Evolutionary conservation across 768 basidiomycete genomes (phyloP).

Genomic region (Inosperma sp.): DNA sequence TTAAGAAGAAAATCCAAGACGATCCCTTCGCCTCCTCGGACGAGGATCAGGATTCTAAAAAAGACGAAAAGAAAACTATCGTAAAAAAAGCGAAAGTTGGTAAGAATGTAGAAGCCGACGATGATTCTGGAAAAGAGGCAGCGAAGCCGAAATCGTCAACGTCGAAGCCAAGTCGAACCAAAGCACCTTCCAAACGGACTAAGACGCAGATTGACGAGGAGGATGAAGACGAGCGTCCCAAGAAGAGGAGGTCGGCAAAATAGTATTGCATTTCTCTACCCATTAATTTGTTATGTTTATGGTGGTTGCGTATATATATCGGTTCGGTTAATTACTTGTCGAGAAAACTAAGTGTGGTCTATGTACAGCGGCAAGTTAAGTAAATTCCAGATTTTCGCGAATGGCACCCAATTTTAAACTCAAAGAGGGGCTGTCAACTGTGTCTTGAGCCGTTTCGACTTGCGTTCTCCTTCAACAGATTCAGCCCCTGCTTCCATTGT

Average conservation of each 20-base stretch:
- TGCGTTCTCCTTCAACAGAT: slow-evolving; percentile 29
- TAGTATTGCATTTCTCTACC: not conserved
- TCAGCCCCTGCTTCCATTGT: slow-evolving; percentile 26
- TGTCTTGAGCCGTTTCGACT: slow-evolving; percentile 34
- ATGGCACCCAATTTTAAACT: not conserved
- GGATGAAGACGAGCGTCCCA: slow-evolving; percentile 12
- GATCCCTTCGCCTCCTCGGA: slow-evolving; percentile 60
- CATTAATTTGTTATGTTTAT: not conserved
- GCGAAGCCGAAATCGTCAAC: slow-evolving; percentile 8
- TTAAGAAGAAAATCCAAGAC: slow-evolving; percentile 36
- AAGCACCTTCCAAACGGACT: not conserved
- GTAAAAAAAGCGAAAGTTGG: slow-evolving; percentile 15
- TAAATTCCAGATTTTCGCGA: not conserved
- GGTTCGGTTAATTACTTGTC: not conserved
- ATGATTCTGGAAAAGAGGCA: slow-evolving; percentile 10
- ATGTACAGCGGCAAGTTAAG: not conserved
- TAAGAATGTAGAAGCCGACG: slow-evolving; percentile 17
- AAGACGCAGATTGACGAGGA: slow-evolving; percentile 8
- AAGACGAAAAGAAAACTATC: slow-evolving; percentile 11
- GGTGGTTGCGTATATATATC: not conserved
- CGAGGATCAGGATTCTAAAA: slow-evolving; percentile 27
- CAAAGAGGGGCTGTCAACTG: slow-evolving; percentile 14
- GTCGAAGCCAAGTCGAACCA: not conserved
- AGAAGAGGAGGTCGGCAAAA: slow-evolving; percentile 15
- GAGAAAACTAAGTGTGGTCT: not conserved